phyloP scores from a whole-genome alignment of 768 basidiomycete species.

The Tremella yokohamensis region DNA sequence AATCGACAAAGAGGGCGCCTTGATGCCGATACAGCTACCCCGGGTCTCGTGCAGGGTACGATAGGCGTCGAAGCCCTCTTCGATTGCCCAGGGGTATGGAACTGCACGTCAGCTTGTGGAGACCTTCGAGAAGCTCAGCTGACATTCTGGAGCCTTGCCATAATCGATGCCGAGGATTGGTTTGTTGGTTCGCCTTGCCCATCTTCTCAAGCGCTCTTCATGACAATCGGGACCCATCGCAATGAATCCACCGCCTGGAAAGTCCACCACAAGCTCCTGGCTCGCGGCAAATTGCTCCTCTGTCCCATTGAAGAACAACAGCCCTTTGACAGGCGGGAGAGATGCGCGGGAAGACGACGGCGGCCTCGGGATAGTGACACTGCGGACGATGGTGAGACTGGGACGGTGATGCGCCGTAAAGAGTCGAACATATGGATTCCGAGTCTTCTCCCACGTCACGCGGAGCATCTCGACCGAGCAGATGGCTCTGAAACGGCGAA shows the following conservation, averaged over 20 bases:
- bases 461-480: constrained; percentile 96
- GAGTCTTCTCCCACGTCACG: constrained; percentile 93
- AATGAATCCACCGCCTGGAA: constrained; percentile 94
- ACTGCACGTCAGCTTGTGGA: constrained; percentile 57
- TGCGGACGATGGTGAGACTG: constrained; percentile 62
- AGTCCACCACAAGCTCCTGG: constrained; percentile 82
- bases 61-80: constrained; percentile 91
- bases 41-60: constrained; percentile 72
- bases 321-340: constrained; percentile 74
- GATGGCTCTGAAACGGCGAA: constrained; percentile 84
- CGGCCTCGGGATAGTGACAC: constrained; percentile 79
- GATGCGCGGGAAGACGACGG: constrained; percentile 62
- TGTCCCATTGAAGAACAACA: constrained; percentile 74
- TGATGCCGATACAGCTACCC: constrained; percentile 80
- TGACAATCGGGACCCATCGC: constrained; percentile 96
- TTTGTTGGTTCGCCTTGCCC: constrained; percentile 74
- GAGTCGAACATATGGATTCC: constrained; percentile 82
- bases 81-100: constrained; percentile 94
- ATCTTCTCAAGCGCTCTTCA: constrained; percentile 82
- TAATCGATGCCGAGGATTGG: constrained; percentile 86
- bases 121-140: constrained; percentile 46
- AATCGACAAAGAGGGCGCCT: constrained; percentile 61
- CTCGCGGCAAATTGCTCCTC: constrained; percentile 62
- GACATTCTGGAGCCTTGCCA: constrained; percentile 94
- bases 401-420: constrained; percentile 60